Percentiles rank a stretch among this genome's conserved stretches.
These are phyloP conservation scores for Phaseolus lunatus DNA, from an alignment of 306 rosid genomes.

Conservation along the genomic window DNA sequence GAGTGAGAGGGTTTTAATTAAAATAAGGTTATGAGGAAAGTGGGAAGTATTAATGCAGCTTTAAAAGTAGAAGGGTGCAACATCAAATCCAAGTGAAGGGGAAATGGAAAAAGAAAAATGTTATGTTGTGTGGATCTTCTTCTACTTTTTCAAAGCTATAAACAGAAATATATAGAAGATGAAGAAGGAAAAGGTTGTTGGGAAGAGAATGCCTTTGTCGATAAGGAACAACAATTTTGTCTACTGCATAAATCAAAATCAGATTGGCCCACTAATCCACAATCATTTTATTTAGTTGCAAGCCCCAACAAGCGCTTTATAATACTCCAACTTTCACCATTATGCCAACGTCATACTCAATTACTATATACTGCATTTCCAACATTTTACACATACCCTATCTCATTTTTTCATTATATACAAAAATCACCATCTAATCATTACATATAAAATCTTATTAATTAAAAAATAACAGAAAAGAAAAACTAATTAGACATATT, in stretches of 20 bases:
- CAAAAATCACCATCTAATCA: too few species aligned
- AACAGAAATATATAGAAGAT: conserved; percentile 24
- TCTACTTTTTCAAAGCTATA: conserved; percentile 32
- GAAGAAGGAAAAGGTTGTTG: conserved; percentile 42
- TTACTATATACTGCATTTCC: neutral
- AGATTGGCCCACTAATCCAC: conserved; percentile 42
- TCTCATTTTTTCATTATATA: too few species aligned
- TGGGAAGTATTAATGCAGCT: conserved; percentile 28
- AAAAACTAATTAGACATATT: too few species aligned
- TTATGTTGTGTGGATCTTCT: conserved; percentile 10
- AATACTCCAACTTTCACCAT: conserved; percentile 32
- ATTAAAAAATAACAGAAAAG: too few species aligned
- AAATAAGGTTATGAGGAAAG: conserved; percentile 7
- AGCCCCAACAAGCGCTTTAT: conserved; percentile 51
- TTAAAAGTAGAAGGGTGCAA: conserved; percentile 34
- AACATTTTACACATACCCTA: too few species aligned
- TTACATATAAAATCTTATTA: too few species aligned
- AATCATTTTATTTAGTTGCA: conserved; percentile 46
- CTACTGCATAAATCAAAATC: conserved; percentile 31
- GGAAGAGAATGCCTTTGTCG: conserved; percentile 70
- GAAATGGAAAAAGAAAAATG: neutral
- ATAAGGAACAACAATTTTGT: conserved; percentile 69
- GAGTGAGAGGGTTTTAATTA: conserved; percentile 21
- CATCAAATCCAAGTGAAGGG: conserved; percentile 36
- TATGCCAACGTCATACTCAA: conserved; percentile 16